A percentile compares a stretch with the other conserved stretches of the same genome.
phyloP scores from a whole-genome alignment of 495 filamentous ascomycete species.

The Neurospora sp. region DNA sequence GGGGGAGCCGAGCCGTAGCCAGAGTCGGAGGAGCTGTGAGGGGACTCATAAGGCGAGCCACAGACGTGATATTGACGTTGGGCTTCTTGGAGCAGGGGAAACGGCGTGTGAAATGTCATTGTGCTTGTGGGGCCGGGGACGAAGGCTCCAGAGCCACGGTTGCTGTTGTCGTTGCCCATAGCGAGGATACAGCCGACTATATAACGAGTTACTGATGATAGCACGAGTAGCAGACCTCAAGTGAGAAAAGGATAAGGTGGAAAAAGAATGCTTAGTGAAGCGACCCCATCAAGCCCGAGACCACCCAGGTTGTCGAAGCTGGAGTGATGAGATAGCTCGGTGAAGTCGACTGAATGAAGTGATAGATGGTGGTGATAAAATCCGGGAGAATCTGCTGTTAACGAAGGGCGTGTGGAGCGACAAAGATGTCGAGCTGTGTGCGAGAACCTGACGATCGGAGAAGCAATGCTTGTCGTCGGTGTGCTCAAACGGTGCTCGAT shows the following conservation, averaged over 20 bases:
- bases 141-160: not conserved
- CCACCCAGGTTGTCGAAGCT: not conserved
- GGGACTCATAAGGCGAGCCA: constrained; percentile 5
- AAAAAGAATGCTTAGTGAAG: not conserved
- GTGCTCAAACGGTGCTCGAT: constrained; percentile 1
- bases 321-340: not conserved
- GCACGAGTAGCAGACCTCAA: not conserved
- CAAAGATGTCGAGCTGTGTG: not conserved
- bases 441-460: not conserved
- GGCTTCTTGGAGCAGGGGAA: not conserved
- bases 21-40: constrained; percentile 14
- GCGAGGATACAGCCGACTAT: constrained; percentile 3
- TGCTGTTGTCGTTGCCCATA: constrained; percentile 8
- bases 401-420: not conserved
- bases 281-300: not conserved
- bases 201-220: not conserved
- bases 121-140: constrained; percentile 4
- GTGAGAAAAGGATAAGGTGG: not conserved
- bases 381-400: not conserved
- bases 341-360: not conserved
- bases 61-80: constrained; percentile 6
- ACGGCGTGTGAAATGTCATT: constrained; percentile 4
- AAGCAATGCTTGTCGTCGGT: not conserved
- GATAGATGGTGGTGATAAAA: not conserved
- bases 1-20: constrained; percentile 17